Percentiles rank a stretch among this genome's conserved stretches.
Evolutionary conservation across 345 rosid genomes (phyloP).

Genomic region (Tarenaya hassleriana): DNA sequence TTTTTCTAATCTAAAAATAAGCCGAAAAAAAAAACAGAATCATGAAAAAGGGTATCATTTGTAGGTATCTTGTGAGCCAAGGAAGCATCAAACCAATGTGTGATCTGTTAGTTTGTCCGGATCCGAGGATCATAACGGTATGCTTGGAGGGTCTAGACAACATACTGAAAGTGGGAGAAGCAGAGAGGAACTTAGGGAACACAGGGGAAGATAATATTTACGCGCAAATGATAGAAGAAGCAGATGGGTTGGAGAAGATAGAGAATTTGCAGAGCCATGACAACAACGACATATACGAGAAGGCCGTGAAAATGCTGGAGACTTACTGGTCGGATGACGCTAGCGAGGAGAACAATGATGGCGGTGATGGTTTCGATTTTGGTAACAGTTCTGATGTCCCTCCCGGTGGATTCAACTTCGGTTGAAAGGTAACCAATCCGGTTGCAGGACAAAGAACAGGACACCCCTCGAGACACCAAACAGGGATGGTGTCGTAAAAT

Average conservation of each 20-base stretch:
- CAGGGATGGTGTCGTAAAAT: too few relatives aligned
- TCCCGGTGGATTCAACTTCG: constrained; percentile 64
- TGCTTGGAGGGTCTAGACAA: constrained; percentile 67
- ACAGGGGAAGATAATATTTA: constrained; percentile 42
- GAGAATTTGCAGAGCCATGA: constrained; percentile 77
- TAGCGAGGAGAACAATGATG: constrained; percentile 37
- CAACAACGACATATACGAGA: constrained; percentile 61
- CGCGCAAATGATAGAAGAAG: constrained; percentile 64
- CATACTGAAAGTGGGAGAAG: constrained; percentile 68
- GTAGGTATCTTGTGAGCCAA: constrained; percentile 45
- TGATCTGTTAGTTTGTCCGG: constrained; percentile 65
- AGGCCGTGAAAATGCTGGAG: constrained; percentile 61
- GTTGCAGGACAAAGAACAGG: too few relatives aligned
- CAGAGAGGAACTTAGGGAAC: constrained; percentile 43
- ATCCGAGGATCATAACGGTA: constrained; percentile 57
- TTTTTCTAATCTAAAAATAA: too few relatives aligned
- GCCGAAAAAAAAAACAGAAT: too few relatives aligned
- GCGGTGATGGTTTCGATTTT: constrained; percentile 49
- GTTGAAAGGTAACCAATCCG: too few relatives aligned
- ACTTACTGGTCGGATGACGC: constrained; percentile 61
- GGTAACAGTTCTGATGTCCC: constrained; percentile 51
- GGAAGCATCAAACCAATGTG: constrained; percentile 70
- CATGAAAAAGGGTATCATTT: neutral
- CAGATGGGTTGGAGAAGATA: constrained; percentile 67
- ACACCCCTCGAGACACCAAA: too few relatives aligned